phyloP scores from a whole-genome alignment of 2,329 filamentous ascomycete species.

The Emergomyces orientalis region DNA sequence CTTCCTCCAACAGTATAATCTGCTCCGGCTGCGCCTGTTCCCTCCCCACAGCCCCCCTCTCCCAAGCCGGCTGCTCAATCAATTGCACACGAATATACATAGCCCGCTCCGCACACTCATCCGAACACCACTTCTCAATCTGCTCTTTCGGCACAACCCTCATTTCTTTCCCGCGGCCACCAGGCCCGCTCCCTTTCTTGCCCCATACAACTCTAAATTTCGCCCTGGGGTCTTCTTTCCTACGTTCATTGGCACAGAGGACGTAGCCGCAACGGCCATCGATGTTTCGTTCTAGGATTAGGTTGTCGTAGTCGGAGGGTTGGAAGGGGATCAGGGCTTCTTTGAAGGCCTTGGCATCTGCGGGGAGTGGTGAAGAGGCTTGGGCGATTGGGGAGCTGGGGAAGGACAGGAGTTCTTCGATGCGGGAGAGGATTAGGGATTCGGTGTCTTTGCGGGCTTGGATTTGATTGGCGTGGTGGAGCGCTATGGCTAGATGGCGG shows the following conservation, averaged over 20 bases:
- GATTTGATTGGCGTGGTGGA: slow-evolving; percentile 73
- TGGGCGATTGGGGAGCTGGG: slow-evolving; percentile 46
- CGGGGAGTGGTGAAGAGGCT: slow-evolving; percentile 44
- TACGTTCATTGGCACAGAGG: slow-evolving; percentile 61
- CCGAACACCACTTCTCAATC: slow-evolving; percentile 79
- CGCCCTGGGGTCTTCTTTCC: slow-evolving; percentile 47
- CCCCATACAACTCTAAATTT: slow-evolving; percentile 60
- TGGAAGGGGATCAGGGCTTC: slow-evolving; percentile 63
- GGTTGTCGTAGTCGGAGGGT: slow-evolving; percentile 77
- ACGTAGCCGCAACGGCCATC: slow-evolving; percentile 74
- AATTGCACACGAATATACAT: slow-evolving; percentile 85
- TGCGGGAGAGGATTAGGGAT: slow-evolving; percentile 59
- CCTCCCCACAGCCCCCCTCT: slow-evolving; percentile 53
- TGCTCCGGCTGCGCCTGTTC: slow-evolving; percentile 40
- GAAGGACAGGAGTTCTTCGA: slow-evolving; percentile 61
- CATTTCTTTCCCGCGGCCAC: slow-evolving; percentile 44
- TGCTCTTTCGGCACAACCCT: slow-evolving; percentile 61
- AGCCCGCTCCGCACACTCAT: slow-evolving; percentile 66
- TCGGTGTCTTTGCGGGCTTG: slow-evolving; percentile 75
- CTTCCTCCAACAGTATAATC: slow-evolving; percentile 61
- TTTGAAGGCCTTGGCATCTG: slow-evolving; percentile 59
- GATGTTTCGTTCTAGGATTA: slow-evolving; percentile 82
- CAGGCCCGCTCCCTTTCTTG: slow-evolving; percentile 39
- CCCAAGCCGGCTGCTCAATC: slow-evolving; percentile 75
- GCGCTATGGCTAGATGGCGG: slow-evolving; percentile 52